Conservation (phyloP, 2,329 filamentous ascomycete species). For the Amylocarpus encephaloides region DNA sequence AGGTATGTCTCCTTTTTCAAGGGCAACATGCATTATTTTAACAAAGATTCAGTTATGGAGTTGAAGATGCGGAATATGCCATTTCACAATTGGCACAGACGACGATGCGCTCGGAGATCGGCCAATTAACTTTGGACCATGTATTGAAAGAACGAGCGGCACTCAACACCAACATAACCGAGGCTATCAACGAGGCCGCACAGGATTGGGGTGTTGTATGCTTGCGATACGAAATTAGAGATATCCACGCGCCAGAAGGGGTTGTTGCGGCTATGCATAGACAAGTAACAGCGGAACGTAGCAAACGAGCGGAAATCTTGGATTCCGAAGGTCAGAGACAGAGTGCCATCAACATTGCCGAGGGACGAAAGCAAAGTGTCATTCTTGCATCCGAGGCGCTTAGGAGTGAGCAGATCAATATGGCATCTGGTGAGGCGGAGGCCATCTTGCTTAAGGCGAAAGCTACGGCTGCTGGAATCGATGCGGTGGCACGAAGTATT, state of each 20-base stretch:
- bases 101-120: constrained; percentile 98
- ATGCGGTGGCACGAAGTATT: constrained; percentile 74
- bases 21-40: neutral
- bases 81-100: constrained; percentile 97
- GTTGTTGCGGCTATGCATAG: constrained; percentile 98
- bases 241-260: constrained; percentile 90
- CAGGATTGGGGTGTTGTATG: constrained; percentile 96
- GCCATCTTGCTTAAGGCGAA: constrained; percentile 80
- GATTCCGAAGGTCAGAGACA: constrained; percentile 96
- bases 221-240: constrained; percentile 93
- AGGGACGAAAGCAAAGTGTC: constrained; percentile 93
- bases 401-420: constrained; percentile 86
- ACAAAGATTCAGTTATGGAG: constrained; percentile 66
- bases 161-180: constrained; percentile 97
- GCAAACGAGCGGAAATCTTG: constrained; percentile 94
- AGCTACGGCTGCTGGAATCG: constrained; percentile 83
- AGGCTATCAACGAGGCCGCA: constrained; percentile 95
- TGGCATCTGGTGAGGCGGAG: constrained; percentile 86
- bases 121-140: constrained; percentile 91
- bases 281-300: constrained; percentile 93
- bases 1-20: constrained; percentile 50
- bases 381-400: constrained; percentile 93
- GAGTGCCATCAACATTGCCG: constrained; percentile 96
- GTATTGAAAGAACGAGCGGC: constrained; percentile 95
- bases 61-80: constrained; percentile 97